Percentiles rank a stretch among this genome's conserved stretches.
phyloP scores from a whole-genome alignment of 305 asterid species.

The Plantago coronopus region DNA sequence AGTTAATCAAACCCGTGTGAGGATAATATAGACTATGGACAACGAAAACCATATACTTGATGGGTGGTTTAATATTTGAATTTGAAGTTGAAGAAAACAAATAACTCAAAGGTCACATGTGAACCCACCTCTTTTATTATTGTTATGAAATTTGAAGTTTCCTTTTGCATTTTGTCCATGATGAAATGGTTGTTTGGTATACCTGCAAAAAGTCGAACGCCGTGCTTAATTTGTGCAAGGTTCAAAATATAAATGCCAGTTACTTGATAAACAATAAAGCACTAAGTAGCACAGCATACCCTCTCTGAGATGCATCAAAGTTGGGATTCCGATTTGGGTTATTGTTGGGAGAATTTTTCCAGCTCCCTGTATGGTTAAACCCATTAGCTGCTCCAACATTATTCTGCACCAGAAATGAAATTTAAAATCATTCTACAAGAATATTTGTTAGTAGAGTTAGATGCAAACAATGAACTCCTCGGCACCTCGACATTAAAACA shows the following conservation, averaged over 20 bases:
- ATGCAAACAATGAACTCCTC: slow-evolving; percentile 8
- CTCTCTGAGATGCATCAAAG: slow-evolving; percentile 39
- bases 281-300: slow-evolving; percentile 32
- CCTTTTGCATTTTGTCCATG: slow-evolving; percentile 42
- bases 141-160: slow-evolving; percentile 44
- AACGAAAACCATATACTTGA: slow-evolving; percentile 2
- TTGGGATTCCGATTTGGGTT: slow-evolving; percentile 43
- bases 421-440: slow-evolving; percentile 22
- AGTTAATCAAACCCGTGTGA: not conserved
- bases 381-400: slow-evolving; percentile 39
- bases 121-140: slow-evolving; percentile 51
- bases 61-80: not conserved
- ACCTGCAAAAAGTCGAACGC: slow-evolving; percentile 38
- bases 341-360: slow-evolving; percentile 45
- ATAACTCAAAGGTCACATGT: slow-evolving; percentile 10
- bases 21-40: not conserved
- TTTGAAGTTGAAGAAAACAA: not conserved
- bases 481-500: slow-evolving; percentile 5
- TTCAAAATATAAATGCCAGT: not conserved
- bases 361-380: slow-evolving; percentile 33
- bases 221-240: slow-evolving; percentile 17
- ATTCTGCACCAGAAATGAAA: slow-evolving; percentile 42
- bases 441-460: not conserved
- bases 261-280: slow-evolving; percentile 15
- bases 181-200: slow-evolving; percentile 41